Percentiles rank a stretch among this genome's conserved stretches.
phyloP scores from a whole-genome alignment of 2,329 filamentous ascomycete genomes.

The Fusarium tuaranense region DNA sequence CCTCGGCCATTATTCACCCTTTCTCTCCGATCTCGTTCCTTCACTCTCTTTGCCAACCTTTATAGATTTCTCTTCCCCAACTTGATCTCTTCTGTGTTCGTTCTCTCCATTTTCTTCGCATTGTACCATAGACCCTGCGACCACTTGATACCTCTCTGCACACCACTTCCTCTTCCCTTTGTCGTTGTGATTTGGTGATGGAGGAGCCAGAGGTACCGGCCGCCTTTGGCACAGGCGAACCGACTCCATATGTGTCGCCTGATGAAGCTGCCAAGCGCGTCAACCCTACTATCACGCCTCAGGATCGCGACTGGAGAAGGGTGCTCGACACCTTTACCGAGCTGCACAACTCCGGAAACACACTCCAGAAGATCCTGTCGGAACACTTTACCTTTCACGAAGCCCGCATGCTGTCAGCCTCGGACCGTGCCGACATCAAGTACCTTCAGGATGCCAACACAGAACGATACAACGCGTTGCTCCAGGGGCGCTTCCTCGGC shows the following conservation, averaged over 20 bases:
- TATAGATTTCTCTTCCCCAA: neutral
- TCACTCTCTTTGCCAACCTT: conserved; percentile 17
- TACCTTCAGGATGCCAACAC: conserved; percentile 48
- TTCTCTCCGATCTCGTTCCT: neutral
- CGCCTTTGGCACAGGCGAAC: neutral
- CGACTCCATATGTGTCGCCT: neutral
- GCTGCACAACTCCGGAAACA: conserved; percentile 39
- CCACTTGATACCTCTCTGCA: neutral
- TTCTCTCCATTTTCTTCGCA: conserved; percentile 1
- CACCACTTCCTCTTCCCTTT: neutral
- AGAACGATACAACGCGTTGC: conserved; percentile 44
- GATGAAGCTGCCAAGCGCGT: conserved; percentile 21
- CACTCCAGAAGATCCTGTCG: conserved; percentile 49
- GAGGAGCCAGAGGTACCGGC: neutral
- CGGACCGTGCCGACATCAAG: conserved; percentile 44
- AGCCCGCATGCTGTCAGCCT: conserved; percentile 46
- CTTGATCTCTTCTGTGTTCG: neutral
- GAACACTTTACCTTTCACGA: conserved; percentile 51
- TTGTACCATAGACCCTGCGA: conserved; percentile 8
- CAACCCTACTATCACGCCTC: conserved; percentile 41
- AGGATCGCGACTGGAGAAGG: conserved; percentile 36
- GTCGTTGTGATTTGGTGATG: neutral
- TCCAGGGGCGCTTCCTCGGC: conserved; percentile 48
- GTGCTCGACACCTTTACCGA: conserved; percentile 47
- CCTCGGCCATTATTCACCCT: conserved; percentile 1